Evolutionary conservation across 345 rosid genomes (phyloP), one percentile per base, ranked within the genome.

Genomic region (Hirschfeldia incana): DNA sequence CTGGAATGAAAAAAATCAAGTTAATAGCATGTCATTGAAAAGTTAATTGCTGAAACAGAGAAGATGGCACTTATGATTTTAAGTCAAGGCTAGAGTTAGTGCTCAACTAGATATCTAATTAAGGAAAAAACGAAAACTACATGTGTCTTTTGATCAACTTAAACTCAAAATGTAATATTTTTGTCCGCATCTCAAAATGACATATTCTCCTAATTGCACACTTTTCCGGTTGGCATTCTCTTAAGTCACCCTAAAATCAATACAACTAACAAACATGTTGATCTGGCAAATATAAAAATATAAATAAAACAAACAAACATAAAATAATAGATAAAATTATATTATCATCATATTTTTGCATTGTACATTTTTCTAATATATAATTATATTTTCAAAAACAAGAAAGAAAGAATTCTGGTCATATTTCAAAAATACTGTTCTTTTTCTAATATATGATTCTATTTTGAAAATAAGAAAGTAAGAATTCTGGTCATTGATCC

Each of bases 1-100:
- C 93, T 91, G 78, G 3, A 30, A 69, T 60, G 76, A 16, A 72
- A 76, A 44, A 2, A 42, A 34, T 21, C 10, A 6, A 2, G 34
- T 70, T n/a, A 70, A 29, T 17, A 66, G 30, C 32, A 67, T 16
- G 26, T 66, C 12, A 0, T 49, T 28, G 36, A 59, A 55, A 63
- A 30, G 13, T 29, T 57, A 55, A 71, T 15, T 28, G 44, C 28
- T 33, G 27, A 74, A 34, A 60, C 32, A 68, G 28, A 67, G 64
- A 60, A 59, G 34, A 29, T 29, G 32, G 32, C 4, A 29, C 32
- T 29, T 2, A 29, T 29, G 32, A 29, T 29, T 29, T 4, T 29
- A 17, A 44, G 69, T 61, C 27, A n/a, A 34, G 39, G 57, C 17
- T 21, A 32, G 10, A 33, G 29, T 9, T 29, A 32, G 9, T 32